Evolutionary conservation across 2,329 filamentous ascomycete species (phyloP).

Genomic region (Tolypocladium pustulatum): DNA sequence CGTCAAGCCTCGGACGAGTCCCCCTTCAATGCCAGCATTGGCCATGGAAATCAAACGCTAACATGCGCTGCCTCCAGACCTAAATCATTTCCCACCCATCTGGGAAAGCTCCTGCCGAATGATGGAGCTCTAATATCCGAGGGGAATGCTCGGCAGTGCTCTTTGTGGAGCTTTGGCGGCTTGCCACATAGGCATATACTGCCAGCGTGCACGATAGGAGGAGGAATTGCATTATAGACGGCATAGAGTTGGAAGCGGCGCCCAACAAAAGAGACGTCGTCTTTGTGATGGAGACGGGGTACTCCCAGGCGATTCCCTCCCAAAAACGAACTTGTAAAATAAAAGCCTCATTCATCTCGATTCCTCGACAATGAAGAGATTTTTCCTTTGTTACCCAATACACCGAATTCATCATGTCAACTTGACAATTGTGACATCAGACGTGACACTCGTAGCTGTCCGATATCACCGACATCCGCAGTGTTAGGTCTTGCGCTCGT

Average conservation of each 20-base stretch:
- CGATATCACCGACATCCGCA: not conserved
- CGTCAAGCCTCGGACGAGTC: conserved; percentile 20
- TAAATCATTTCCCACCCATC: conserved; percentile 22
- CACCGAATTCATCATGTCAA: not conserved
- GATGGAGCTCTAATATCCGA: conserved; percentile 22
- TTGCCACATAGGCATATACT: conserved; percentile 13
- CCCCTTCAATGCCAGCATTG: not conserved
- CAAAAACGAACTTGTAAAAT: conserved; percentile 30
- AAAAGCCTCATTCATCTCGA: conserved; percentile 30
- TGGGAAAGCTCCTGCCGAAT: conserved; percentile 24
- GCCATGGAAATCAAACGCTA: not conserved
- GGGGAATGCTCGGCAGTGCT: conserved; percentile 16
- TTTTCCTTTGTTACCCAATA: conserved; percentile 14
- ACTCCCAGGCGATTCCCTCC: conserved; percentile 20
- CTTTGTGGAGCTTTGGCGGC: conserved; percentile 15
- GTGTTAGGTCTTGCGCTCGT: not conserved
- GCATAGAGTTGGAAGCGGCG: conserved; percentile 27
- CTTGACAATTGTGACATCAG: not conserved
- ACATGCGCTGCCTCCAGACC: conserved; percentile 15
- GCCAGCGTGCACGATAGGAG: conserved; percentile 23
- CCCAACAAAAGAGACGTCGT: conserved; percentile 19
- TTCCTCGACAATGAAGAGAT: conserved; percentile 20
- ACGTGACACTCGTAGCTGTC: not conserved
- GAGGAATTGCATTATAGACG: conserved; percentile 29
- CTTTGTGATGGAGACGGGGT: conserved; percentile 24